Base-by-base conservation (phyloP, 345 rosid species). In the Populus simonii region DNA sequence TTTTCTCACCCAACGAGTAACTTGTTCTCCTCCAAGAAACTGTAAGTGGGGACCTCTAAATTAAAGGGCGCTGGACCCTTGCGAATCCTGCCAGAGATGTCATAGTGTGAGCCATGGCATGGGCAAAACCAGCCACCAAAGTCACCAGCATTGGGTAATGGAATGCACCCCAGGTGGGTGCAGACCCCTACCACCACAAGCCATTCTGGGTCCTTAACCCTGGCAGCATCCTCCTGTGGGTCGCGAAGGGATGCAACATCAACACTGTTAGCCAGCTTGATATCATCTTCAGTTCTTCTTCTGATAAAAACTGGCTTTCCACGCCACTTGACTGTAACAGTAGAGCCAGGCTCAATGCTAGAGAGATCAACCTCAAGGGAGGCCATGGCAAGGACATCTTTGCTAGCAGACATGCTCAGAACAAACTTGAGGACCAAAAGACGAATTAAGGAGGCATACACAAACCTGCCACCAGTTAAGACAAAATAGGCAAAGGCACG, bases 41-140 rank as follows among this genome's bases (percentile, higher is more conserved):
- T 81, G 86, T 93, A 94, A 55, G 94, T 89, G 39, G 98, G 98
- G 35, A 94, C 98, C 83, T 94, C 98, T 82, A 94, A 85, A 72
- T 94, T 93, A 81, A 84, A 94, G 2, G 98, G 98, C 20, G 98
- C 98, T 36, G 98, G 98, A 15, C 98, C 98, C 85, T 94, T 94
- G 66, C 98, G 86, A 59, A 94, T 92, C 86, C 98, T 89, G 38
- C 98, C 98, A 35, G 98, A 94, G 82, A 94, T 79, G 79, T 94
- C 98, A 22, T 94, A 94, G 75, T 94, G 98, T 8, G 98, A 94
- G 7, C 98, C 98, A 22, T 94, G 98, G 85, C 97, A 94, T 8
- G 98, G 97, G 79, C 98, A 93, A 82, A 93, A 94, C 98, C 98
- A 94, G 13, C 98, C 98, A 0, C 97, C 98, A 73, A 84, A 94